Evolutionary conservation across 2,329 filamentous ascomycete genomes (phyloP), one percentile per base, ranked within the genome.

Genomic region (Calonectria leucothoes): DNA sequence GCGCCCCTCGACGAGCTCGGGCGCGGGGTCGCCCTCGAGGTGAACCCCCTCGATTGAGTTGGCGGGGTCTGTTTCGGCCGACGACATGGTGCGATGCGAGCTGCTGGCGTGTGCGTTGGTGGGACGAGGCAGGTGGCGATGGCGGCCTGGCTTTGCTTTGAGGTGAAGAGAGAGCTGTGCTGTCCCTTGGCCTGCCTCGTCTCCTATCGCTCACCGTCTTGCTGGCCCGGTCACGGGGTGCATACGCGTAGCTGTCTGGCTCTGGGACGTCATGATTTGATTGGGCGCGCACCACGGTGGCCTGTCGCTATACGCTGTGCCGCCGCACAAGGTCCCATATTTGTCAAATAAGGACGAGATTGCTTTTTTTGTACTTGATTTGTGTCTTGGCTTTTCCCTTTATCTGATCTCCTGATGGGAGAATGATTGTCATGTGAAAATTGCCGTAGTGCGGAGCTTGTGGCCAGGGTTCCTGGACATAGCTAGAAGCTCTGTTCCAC

Each of bases 1-100:
- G 78, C 96, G 93, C 80, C 94, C 92, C 33, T 92, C 90, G 39
- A 90, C 85, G 11, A 92, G 85, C 83, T 90, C 88, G 42, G 88
- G 87, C 68, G 88, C 89, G 57, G 89, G 86, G 55, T 88, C 85
- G 72, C 88, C 88, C 51, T 82, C 78, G 33, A 82, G 81, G 45
- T 71, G 76, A 73, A 81, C 76, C 61, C 77, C 78, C 48, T 80
- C 81, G 29, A 74, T 77, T 72, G 78, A 69, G 72, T 76, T 72
- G 69, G 81, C 70, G 75, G 75, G 75, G 78, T 80, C 63, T 31
- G 71, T 67, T 12, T 66, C 55, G 45, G 63, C 29, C 29, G 78
- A 75, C 66, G 75, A 45, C 78, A 80, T 79, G 68, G 39, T 74
- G 42, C 27, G 49, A 52, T 12, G 69, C 15, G 39, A 20, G n/a